These are phyloP conservation scores for Pleurozium schreberi DNA, from an alignment of 225 moss, liverwort and hornwort species.

Conservation along the genomic window DNA sequence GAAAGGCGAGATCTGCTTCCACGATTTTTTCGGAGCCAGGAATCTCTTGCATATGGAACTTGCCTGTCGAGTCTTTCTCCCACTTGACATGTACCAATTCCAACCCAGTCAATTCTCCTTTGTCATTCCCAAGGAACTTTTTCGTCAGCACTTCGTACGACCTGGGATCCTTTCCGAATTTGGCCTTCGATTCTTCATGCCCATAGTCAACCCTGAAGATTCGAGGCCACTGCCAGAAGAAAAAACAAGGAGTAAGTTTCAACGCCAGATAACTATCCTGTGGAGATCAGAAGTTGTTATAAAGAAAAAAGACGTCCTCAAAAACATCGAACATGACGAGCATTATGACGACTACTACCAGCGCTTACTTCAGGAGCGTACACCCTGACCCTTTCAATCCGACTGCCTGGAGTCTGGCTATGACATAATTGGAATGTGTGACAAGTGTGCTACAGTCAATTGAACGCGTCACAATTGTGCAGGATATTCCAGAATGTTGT, in stretches of 20 bases:
- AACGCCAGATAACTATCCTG: not conserved
- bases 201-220: slow-evolving; percentile 78
- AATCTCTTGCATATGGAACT: slow-evolving; percentile 71
- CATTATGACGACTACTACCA: not conserved
- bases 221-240: slow-evolving; percentile 60
- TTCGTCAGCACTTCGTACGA: slow-evolving; percentile 75
- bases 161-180: slow-evolving; percentile 70
- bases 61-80: slow-evolving; percentile 67
- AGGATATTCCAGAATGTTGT: not conserved
- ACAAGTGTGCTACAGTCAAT: not conserved
- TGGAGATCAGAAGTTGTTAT: not conserved
- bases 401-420: not conserved
- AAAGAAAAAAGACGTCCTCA: not conserved
- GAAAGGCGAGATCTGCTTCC: slow-evolving; percentile 53
- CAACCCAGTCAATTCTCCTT: slow-evolving; percentile 54
- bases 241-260: not conserved
- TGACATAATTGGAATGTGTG: not conserved
- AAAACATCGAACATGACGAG: not conserved
- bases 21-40: slow-evolving; percentile 62
- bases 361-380: not conserved
- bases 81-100: slow-evolving; percentile 58
- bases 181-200: slow-evolving; percentile 61
- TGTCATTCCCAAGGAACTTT: slow-evolving; percentile 59
- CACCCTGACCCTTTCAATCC: not conserved
- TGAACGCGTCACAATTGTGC: not conserved